These are phyloP conservation scores for Aegilops speltoides DNA, from an alignment of 176 grass and related monocot genomes.

Conservation along the genomic window DNA sequence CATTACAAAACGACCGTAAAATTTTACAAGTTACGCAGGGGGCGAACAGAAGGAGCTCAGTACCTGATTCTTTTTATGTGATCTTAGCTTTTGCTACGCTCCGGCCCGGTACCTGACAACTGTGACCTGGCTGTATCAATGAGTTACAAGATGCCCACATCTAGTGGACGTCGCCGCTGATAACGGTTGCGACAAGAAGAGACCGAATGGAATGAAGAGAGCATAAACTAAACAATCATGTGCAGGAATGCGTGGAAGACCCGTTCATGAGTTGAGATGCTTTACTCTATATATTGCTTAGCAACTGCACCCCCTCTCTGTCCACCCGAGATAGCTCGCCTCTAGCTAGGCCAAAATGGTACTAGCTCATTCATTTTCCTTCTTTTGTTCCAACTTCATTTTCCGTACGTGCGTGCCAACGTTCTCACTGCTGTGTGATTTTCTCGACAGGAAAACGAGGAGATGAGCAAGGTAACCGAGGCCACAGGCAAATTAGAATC, in stretches of 20 bases:
- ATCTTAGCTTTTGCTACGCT: slow-evolving; percentile 21
- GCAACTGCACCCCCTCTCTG: not conserved
- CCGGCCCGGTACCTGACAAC: not conserved
- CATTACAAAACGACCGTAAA: not conserved
- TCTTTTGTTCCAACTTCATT: not conserved
- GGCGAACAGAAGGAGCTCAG: not conserved
- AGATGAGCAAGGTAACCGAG: slow-evolving; percentile 44
- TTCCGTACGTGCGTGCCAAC: not conserved
- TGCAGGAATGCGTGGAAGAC: not conserved
- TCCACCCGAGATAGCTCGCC: not conserved
- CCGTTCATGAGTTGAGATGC: not conserved
- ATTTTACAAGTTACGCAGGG: not conserved
- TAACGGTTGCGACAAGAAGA: slow-evolving; percentile 19
- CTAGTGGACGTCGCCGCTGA: not conserved
- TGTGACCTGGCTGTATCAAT: slow-evolving; percentile 13
- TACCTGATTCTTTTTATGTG: not conserved
- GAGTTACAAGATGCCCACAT: not conserved
- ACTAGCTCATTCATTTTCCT: slow-evolving; percentile 13
- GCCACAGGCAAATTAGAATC: slow-evolving; percentile 21
- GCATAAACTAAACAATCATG: not conserved
- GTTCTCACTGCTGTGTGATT: not conserved
- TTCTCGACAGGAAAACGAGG: slow-evolving; percentile 32
- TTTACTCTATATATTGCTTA: slow-evolving; percentile 13
- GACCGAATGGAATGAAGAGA: not conserved
- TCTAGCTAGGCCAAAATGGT: slow-evolving; percentile 42